Base-by-base conservation (phyloP, 2,329 filamentous ascomycete species). In the Calonectria ilicicola region DNA sequence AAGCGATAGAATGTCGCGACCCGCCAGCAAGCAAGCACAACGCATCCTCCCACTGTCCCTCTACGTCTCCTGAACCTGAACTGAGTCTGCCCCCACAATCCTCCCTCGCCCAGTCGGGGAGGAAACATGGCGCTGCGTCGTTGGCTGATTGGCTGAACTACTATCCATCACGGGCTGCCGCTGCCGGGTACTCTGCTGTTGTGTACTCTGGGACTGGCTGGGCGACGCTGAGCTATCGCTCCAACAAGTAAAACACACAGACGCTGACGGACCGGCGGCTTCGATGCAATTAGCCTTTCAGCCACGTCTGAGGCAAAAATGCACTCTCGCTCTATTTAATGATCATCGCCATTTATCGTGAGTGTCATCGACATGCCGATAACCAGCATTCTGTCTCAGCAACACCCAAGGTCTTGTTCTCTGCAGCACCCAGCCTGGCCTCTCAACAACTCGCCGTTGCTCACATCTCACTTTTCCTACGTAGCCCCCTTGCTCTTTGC, bases 141-240 rank as follows among this genome's bases (percentile, higher is more conserved):
- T 74, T 73, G 58, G 65, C 72, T 75, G 74, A 76, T 76, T 77
- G 74, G 76, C 63, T 66, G 74, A 38, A 49, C 70, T 78, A 78
- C 74, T 77, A 73, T 72, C 40, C 60, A 53, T 51, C 44, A 49
- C 32, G 32, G 38, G 32, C 63, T 53, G 46, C 46, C 32, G 46
- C 63, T 66, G 47, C 19, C 21, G 21, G 42, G n/a, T 40, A 21
- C 53, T 35, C 32, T 58, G 53, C 32, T 58, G n/a, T n/a, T 58
- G 51, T 35, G 53, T 23, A 23, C 44, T 40, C 32, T 10, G 32
- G 32, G 32, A 35, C 32, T 46, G 21, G 44, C 29, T 65, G 46
- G 63, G 44, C 46, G 27, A 65, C 38, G 63, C 44, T 38, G 63
- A 42, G 63, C 63, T 65, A 66, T 66, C 64, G 47, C 44, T 66